A percentile compares a stretch with the other conserved stretches of the same genome.
These are phyloP conservation scores for Saccharomyces eubayanus DNA, from an alignment of 805 yeast species.

Conservation along the genomic window DNA sequence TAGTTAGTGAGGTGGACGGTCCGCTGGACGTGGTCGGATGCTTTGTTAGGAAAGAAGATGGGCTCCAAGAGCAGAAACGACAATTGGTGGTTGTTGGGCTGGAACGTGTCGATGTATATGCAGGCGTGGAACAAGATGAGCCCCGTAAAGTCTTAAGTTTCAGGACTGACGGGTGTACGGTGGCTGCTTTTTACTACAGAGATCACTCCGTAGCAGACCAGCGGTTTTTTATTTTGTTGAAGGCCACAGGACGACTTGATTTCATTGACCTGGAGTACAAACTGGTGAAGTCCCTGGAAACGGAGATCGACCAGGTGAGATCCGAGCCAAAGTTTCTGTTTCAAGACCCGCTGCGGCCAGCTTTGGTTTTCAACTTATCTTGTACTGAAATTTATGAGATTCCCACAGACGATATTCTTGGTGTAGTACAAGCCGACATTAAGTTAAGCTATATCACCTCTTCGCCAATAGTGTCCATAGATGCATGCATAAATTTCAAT, in stretches of 20 bases:
- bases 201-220: slow-evolving; percentile 7
- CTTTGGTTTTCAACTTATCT: background rate
- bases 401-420: background rate
- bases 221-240: slow-evolving; percentile 13
- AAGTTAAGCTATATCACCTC: background rate
- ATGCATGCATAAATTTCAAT: background rate
- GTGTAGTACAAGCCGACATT: background rate
- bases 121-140: background rate
- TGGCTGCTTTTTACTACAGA: slow-evolving; percentile 9
- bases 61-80: background rate
- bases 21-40: background rate
- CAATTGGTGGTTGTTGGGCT: background rate
- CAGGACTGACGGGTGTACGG: slow-evolving; percentile 11
- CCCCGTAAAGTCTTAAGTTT: background rate
- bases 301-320: slow-evolving; percentile 1
- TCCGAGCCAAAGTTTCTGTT: background rate
- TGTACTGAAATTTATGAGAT: background rate
- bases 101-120: background rate
- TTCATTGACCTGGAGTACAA: slow-evolving; percentile 5
- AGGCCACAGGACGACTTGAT: slow-evolving; percentile 16
- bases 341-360: background rate
- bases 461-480: background rate
- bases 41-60: background rate
- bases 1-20: background rate
- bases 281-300: slow-evolving; percentile 10